Percentiles rank a stretch among this genome's conserved stretches.
These are phyloP conservation scores for Penicillium sp. DNA, from an alignment of 2,329 filamentous ascomycete genomes.

Conservation along the genomic window DNA sequence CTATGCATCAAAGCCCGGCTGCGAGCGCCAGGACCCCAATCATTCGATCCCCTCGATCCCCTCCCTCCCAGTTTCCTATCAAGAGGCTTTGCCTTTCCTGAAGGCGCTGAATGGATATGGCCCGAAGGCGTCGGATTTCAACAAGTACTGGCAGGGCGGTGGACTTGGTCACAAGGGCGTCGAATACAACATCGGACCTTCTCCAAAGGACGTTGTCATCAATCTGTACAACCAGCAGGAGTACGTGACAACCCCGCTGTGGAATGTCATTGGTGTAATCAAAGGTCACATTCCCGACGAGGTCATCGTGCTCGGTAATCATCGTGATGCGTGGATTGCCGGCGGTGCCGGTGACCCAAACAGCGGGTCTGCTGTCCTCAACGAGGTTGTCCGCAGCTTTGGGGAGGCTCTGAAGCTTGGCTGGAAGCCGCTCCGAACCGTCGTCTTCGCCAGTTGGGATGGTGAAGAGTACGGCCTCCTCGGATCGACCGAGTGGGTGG, in stretches of 20 bases:
- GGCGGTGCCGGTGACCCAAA: constrained; percentile 83
- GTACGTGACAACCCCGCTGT: constrained; percentile 76
- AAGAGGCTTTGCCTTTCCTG: constrained; percentile 81
- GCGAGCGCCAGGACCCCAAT: constrained; percentile 68
- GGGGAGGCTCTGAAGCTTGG: constrained; percentile 67
- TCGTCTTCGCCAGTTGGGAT: constrained; percentile 86
- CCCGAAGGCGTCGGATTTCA: constrained; percentile 70
- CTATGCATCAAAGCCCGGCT: constrained; percentile 89
- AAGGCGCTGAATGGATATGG: constrained; percentile 87
- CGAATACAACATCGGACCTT: constrained; percentile 79
- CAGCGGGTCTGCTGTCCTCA: constrained; percentile 73
- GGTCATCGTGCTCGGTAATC: constrained; percentile 86
- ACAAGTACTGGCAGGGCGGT: constrained; percentile 67
- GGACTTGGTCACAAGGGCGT: constrained; percentile 78
- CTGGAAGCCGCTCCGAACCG: constrained; percentile 83
- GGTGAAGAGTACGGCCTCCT: constrained; percentile 82
- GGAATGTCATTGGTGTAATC: constrained; percentile 90
- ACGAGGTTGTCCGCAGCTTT: constrained; percentile 74
- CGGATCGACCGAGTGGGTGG: constrained; percentile 89
- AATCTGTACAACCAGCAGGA: constrained; percentile 77
- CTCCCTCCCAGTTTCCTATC: constrained; percentile 85
- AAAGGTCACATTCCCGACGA: constrained; percentile 83
- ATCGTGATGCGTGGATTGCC: constrained; percentile 84
- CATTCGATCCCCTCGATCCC: constrained; percentile 77
- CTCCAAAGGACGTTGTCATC: constrained; percentile 67